Percentiles rank a stretch among this genome's conserved stretches.
Evolutionary conservation across 176 grass and related monocot species (phyloP).

Genomic region (Canna indica): DNA sequence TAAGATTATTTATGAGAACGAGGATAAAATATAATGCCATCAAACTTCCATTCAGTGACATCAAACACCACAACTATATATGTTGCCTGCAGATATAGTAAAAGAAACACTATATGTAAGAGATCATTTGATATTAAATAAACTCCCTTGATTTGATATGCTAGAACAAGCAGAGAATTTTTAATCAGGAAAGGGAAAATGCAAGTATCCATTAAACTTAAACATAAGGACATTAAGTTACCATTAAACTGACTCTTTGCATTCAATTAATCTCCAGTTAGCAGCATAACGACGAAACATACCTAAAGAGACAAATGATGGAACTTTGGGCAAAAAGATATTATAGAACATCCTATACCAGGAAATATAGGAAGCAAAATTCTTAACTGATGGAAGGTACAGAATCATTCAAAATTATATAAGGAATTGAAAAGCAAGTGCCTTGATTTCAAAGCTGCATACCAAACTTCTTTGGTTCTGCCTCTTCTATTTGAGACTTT

Average conservation of each 20-base stretch:
- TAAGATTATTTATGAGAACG: background rate
- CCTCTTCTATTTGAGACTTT: constrained; percentile 31
- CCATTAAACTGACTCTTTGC: too few relatives aligned
- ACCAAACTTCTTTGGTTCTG: constrained; percentile 71
- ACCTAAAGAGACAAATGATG: background rate
- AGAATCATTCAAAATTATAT: background rate
- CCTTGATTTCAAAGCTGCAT: constrained; percentile 17
- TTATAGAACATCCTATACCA: background rate
- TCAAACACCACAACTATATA: background rate
- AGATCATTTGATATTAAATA: background rate
- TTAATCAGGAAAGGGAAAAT: too few relatives aligned
- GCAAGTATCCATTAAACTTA: too few relatives aligned
- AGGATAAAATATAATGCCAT: background rate
- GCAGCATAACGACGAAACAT: too few relatives aligned
- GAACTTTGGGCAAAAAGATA: background rate
- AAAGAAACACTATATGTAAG: background rate
- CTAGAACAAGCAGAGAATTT: too few relatives aligned
- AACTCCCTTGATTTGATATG: background rate
- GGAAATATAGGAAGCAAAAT: too few relatives aligned
- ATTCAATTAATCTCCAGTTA: too few relatives aligned
- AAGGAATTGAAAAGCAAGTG: background rate
- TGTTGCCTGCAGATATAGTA: background rate
- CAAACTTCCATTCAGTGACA: background rate
- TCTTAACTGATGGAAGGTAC: too few relatives aligned
- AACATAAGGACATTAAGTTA: too few relatives aligned